Percentiles rank a stretch among this genome's conserved stretches.
Evolutionary conservation across 306 rosid genomes (phyloP).

Genomic region (Neltuma alba): DNA sequence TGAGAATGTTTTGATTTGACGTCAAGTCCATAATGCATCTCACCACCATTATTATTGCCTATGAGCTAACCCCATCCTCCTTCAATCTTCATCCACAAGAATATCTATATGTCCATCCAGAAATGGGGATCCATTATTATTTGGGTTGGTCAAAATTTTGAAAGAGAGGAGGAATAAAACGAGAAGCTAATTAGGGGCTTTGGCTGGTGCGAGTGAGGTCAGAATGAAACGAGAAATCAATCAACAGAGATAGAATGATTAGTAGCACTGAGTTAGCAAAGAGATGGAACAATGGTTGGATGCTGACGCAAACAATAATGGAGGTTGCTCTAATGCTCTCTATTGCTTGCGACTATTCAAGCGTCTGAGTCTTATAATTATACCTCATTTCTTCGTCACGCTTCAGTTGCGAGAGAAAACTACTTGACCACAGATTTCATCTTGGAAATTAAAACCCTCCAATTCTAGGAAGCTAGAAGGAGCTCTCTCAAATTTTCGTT

Average conservation of each 20-base stretch:
- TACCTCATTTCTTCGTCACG: neutral
- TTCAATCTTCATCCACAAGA: slow-evolving; percentile 16
- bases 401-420: neutral
- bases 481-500: too few relatives aligned
- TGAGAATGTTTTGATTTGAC: slow-evolving; percentile 10
- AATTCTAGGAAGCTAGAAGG: too few relatives aligned
- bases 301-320: slow-evolving; percentile 21
- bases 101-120: neutral
- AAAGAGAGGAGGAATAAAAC: neutral
- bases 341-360: slow-evolving; percentile 23
- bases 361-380: neutral
- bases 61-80: neutral
- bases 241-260: neutral
- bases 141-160: neutral
- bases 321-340: slow-evolving; percentile 17
- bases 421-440: neutral
- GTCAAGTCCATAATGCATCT: slow-evolving; percentile 8
- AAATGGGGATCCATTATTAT: neutral
- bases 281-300: slow-evolving; percentile 9
- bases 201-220: neutral
- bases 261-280: slow-evolving; percentile 4
- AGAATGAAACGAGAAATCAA: neutral
- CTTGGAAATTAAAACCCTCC: too few relatives aligned
- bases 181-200: neutral
- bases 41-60: neutral